Evolutionary conservation across 2,329 filamentous ascomycete species (phyloP).

Genomic region (Hortaea werneckii): DNA sequence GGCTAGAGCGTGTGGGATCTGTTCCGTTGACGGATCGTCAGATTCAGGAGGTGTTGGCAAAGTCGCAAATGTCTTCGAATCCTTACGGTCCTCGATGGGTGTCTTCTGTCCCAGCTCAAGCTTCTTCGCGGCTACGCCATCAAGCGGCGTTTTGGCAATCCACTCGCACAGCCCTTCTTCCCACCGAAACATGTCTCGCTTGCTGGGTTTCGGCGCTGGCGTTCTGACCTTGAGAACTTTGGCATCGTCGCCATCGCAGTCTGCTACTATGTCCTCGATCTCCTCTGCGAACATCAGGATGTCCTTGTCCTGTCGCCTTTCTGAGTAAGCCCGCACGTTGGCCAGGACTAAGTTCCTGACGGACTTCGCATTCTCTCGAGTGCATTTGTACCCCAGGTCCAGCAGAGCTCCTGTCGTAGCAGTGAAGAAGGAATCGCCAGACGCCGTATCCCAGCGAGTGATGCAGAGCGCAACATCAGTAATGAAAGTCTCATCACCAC

Average conservation of each 20-base stretch:
- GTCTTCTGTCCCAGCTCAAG: not conserved
- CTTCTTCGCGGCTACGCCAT: not conserved
- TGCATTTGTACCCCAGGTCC: not conserved
- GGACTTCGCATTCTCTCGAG: not conserved
- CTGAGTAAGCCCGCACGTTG: slow-evolving; percentile 3
- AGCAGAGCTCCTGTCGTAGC: not conserved
- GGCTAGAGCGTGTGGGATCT: too few relatives aligned
- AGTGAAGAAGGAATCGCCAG: not conserved
- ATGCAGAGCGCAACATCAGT: slow-evolving; percentile 1
- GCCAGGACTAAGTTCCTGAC: slow-evolving; percentile 6
- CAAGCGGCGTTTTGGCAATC: slow-evolving; percentile 32
- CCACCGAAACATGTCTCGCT: slow-evolving; percentile 18
- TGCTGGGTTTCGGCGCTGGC: slow-evolving; percentile 2
- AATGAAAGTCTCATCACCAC: not conserved
- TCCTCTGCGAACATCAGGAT: slow-evolving; percentile 2
- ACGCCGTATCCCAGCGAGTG: not conserved
- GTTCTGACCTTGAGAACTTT: not conserved
- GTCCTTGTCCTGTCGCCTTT: slow-evolving; percentile 1
- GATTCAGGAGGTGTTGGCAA: not conserved
- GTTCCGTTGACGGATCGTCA: too few relatives aligned
- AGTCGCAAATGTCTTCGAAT: too few relatives aligned
- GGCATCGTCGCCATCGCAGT: not conserved
- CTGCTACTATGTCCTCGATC: slow-evolving; percentile 3
- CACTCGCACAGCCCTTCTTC: slow-evolving; percentile 38
- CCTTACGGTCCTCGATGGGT: too few relatives aligned